Base-by-base conservation (phyloP, 108 stramenopile genomes). In the Epithemia pelagica region DNA sequence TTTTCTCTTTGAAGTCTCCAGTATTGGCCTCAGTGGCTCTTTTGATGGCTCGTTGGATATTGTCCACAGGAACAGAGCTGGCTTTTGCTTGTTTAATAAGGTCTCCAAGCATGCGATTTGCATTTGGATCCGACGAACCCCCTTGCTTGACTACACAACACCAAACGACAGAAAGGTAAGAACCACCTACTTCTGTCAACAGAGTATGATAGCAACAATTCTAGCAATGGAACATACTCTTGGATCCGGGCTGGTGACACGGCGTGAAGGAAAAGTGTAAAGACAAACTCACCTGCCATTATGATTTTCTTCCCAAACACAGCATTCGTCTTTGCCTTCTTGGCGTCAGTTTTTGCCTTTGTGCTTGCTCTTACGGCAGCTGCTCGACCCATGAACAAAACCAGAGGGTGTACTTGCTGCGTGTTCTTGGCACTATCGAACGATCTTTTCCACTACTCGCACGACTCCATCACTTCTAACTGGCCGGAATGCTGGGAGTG, bases 31-130 rank as follows among this genome's bases (percentile, higher is more conserved):
- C 91, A 21, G 80, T 72, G 24, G 95, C 95, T 32, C 78, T 79
- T 71, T 96, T 92, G 70, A 96, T 96, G 0, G 89, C 92, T 8
- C 91, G 78, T 52, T 84, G 84, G 46, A 96, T 91, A 67, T 94
- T 96, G 67, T 85, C 51, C 21, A 52, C 51, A 24, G 62, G 59
- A 30, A 55, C 54, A 59, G n/a, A 28, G 65, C 84, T 79, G 31
- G 83, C 75, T 75, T 94, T 93, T 10, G 95, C 95, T 51, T 78
- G 80, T 66, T 85, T 86, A 52, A 96, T 92, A 51, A 96, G 65
- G 32, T 87, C 84, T 1, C 66, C 84, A 32, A 96, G 71, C 26
- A 71, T 64, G 10, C 83, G 70, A 68, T 96, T 96, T 10, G 84
- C 85, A 1, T 82, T 79, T 8, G 90, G 88, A 75, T 90, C 88